A percentile compares a stretch with the other conserved stretches of the same genome.
These are phyloP conservation scores for Penicillium flavigenum DNA, from an alignment of 495 filamentous ascomycete genomes.

Conservation along the genomic window DNA sequence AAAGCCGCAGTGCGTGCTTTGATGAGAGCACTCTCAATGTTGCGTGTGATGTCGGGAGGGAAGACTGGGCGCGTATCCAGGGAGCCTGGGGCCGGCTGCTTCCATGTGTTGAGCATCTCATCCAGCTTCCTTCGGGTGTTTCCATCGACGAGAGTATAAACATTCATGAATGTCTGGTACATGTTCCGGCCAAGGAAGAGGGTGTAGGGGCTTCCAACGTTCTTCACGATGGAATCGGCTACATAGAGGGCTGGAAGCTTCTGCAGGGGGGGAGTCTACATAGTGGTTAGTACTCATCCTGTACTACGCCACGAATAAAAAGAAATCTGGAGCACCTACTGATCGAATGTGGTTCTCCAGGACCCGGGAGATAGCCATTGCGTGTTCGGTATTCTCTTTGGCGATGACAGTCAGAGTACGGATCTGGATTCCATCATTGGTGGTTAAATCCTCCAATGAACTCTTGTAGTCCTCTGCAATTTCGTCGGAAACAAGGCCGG, in stretches of 20 bases:
- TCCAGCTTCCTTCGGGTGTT: slow-evolving; percentile 85
- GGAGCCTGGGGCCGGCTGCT: slow-evolving; percentile 90
- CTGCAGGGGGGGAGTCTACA: slow-evolving; percentile 75
- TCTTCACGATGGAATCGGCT: slow-evolving; percentile 97
- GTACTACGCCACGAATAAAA: slow-evolving; percentile 15
- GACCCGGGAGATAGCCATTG: slow-evolving; percentile 82
- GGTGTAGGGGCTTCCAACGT: slow-evolving; percentile 96
- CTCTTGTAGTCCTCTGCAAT: slow-evolving; percentile 93
- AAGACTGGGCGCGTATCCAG: slow-evolving; percentile 87
- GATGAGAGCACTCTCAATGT: slow-evolving; percentile 91
- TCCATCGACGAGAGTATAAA: slow-evolving; percentile 82
- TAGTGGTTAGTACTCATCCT: slow-evolving; percentile 38
- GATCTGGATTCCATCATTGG: slow-evolving; percentile 89
- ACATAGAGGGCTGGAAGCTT: slow-evolving; percentile 97
- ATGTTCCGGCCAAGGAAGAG: slow-evolving; percentile 89
- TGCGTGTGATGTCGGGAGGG: slow-evolving; percentile 73
- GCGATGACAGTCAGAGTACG: slow-evolving; percentile 94
- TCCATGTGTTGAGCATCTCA: slow-evolving; percentile 98
- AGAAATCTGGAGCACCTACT: slow-evolving; percentile 59
- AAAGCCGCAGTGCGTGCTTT: slow-evolving; percentile 77
- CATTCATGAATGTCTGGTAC: slow-evolving; percentile 92
- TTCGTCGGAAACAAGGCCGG: slow-evolving; percentile 72
- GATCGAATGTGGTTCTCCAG: slow-evolving; percentile 88
- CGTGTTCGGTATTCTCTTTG: slow-evolving; percentile 93
- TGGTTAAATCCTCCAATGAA: slow-evolving; percentile 84